Evolutionary conservation across 2,329 filamentous ascomycete genomes (phyloP).

Genomic region (Fusarium illudens): DNA sequence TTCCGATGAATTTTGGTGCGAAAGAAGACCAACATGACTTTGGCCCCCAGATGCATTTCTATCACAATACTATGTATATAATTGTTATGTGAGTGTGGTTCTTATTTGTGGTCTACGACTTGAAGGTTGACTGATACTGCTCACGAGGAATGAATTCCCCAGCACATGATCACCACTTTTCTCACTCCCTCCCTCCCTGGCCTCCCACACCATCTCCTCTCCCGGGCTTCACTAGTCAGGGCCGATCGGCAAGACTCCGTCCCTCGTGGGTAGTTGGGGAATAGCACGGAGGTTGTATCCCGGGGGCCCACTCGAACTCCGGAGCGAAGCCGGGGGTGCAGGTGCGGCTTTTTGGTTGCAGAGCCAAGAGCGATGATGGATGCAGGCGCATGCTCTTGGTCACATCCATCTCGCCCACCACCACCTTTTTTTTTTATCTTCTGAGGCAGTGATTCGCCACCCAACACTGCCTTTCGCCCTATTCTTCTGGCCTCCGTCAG

Average conservation of each 20-base stretch:
- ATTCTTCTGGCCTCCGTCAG: slow-evolving; percentile 8
- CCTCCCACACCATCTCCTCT: background rate
- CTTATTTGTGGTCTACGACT: background rate
- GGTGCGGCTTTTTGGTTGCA: slow-evolving; percentile 24
- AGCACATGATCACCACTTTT: background rate
- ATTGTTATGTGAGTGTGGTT: background rate
- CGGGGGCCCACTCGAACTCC: slow-evolving; percentile 13
- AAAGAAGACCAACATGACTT: background rate
- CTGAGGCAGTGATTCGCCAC: slow-evolving; percentile 29
- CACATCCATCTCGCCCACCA: slow-evolving; percentile 24
- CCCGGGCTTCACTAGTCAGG: background rate
- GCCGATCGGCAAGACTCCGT: background rate
- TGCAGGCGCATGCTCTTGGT: slow-evolving; percentile 26
- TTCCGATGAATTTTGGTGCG: background rate
- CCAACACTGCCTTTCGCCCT: background rate
- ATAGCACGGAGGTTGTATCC: slow-evolving; percentile 27
- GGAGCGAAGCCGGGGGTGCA: slow-evolving; percentile 26
- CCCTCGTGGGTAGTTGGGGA: slow-evolving; percentile 7
- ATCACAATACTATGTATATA: background rate
- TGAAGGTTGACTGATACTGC: background rate
- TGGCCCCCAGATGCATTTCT: background rate
- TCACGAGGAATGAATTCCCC: background rate
- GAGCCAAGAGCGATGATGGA: slow-evolving; percentile 24
- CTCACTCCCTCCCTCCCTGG: background rate
- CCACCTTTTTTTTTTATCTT: slow-evolving; percentile 12